Evolutionary conservation across 1,284 basidiomycete species (phyloP).

Genomic region (Microbotryum scabiosae): DNA sequence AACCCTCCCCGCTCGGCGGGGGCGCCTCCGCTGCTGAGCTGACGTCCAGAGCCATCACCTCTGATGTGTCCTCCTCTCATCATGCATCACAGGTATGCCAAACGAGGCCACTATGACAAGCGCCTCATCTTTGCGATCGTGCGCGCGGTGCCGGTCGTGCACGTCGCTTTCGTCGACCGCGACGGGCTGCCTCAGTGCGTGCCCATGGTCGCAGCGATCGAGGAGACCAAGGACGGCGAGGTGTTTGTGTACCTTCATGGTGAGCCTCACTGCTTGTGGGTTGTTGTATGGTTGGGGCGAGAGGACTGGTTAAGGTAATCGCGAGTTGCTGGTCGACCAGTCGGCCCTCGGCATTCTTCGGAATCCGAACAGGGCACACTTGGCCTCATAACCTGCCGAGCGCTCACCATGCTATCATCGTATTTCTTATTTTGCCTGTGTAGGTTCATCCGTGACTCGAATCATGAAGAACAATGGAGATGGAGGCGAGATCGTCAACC

Average conservation of each 20-base stretch:
- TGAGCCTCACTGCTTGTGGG: not conserved
- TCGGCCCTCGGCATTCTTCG: too few relatives aligned
- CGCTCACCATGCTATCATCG: too few relatives aligned
- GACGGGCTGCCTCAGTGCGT: slow-evolving; percentile 35
- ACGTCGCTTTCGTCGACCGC: slow-evolving; percentile 33
- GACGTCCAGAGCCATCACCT: not conserved
- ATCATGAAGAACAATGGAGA: slow-evolving; percentile 32
- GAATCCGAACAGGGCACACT: too few relatives aligned
- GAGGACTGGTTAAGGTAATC: too few relatives aligned
- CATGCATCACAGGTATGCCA: not conserved
- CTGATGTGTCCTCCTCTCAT: not conserved
- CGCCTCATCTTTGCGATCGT: slow-evolving; percentile 28
- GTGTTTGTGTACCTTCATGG: slow-evolving; percentile 33
- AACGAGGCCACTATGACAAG: slow-evolving; percentile 12
- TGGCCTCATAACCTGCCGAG: too few relatives aligned
- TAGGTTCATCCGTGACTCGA: slow-evolving; percentile 34
- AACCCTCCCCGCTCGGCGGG: not conserved
- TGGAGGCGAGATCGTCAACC: not conserved
- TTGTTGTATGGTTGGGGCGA: not conserved
- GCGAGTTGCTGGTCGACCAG: too few relatives aligned
- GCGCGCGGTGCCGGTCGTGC: slow-evolving; percentile 30
- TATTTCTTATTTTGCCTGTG: not conserved
- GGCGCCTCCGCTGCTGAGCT: not conserved
- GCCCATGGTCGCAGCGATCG: slow-evolving; percentile 35
- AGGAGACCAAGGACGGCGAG: slow-evolving; percentile 31